A percentile compares a stretch with the other conserved stretches of the same genome.
Conservation (phyloP, 208 protist species). For the Acanthamoeba lenticulata region DNA sequence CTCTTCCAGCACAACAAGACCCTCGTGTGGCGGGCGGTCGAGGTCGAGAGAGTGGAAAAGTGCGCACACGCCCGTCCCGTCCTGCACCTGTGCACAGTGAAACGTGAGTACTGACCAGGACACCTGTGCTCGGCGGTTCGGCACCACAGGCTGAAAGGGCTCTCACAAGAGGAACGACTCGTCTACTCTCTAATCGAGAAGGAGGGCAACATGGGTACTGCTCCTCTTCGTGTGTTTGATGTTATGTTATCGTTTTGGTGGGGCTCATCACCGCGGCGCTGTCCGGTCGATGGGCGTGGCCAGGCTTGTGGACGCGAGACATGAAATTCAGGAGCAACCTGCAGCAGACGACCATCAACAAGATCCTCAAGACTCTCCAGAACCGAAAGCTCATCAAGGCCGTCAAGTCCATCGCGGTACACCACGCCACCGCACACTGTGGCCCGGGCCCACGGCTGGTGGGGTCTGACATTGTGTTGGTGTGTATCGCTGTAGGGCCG, state of each 20-base stretch:
- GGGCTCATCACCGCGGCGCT: too few species aligned
- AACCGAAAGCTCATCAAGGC: slow-evolving; percentile 84
- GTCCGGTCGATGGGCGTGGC: not conserved
- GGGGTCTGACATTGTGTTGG: too few species aligned
- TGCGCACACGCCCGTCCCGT: not conserved
- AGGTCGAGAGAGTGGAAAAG: not conserved
- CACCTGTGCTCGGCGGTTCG: not conserved
- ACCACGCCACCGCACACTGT: not conserved
- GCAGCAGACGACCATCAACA: slow-evolving; percentile 81
- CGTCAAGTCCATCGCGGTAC: slow-evolving; percentile 81
- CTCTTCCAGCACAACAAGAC: not conserved
- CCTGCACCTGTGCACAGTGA: too few species aligned
- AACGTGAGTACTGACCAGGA: not conserved
- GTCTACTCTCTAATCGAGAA: slow-evolving; percentile 71
- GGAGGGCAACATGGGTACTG: slow-evolving; percentile 65
- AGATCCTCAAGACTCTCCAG: slow-evolving; percentile 83
- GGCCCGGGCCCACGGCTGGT: not conserved
- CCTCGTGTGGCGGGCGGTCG: not conserved
- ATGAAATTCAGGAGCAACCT: slow-evolving; percentile 77
- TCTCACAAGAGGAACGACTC: slow-evolving; percentile 70
- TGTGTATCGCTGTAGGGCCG: too few species aligned
- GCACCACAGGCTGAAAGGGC: slow-evolving; percentile 41
- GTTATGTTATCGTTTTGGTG: not conserved
- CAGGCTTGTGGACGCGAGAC: slow-evolving; percentile 84
- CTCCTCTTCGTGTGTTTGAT: not conserved